Conservation (phyloP, 75 land plant genomes). For the Ceratopteris richardii region DNA sequence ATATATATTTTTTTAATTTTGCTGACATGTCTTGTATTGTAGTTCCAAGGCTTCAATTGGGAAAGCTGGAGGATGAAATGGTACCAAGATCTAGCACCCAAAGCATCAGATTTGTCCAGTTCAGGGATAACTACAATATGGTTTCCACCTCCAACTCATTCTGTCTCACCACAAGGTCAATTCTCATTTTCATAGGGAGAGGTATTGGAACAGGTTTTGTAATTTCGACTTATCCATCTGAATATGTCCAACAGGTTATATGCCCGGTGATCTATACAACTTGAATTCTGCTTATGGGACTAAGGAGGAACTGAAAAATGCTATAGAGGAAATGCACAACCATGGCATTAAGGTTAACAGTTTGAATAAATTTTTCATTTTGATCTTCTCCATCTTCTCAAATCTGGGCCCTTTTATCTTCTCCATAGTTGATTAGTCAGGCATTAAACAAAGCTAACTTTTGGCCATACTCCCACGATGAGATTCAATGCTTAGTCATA, state of each 20-base stretch:
- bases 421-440: too few species aligned
- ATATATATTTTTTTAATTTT: too few species aligned
- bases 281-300: slow-evolving; percentile 66
- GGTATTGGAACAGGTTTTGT: neutral
- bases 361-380: too few species aligned
- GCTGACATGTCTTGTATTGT: neutral
- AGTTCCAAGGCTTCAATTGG: slow-evolving; percentile 91
- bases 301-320: slow-evolving; percentile 48
- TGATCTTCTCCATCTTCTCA: too few species aligned
- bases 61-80: slow-evolving; percentile 61
- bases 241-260: slow-evolving; percentile 41
- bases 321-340: slow-evolving; percentile 62
- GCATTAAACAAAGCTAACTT: too few species aligned
- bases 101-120: slow-evolving; percentile 58
- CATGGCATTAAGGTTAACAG: slow-evolving; percentile 64
- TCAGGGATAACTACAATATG: slow-evolving; percentile 68
- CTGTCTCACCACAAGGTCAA: slow-evolving; percentile 75
- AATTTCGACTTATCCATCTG: neutral
- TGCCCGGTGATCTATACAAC: slow-evolving; percentile 72
- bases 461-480: too few species aligned
- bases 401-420: too few species aligned
- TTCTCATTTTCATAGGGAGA: neutral
- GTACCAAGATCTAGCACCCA: slow-evolving; percentile 56
- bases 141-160: slow-evolving; percentile 78
- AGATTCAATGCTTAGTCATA: too few species aligned